Percentiles rank a stretch among this genome's conserved stretches.
phyloP scores from a whole-genome alignment of 352 stramenopile genomes.

The Pythium rhizo-oryzae region DNA sequence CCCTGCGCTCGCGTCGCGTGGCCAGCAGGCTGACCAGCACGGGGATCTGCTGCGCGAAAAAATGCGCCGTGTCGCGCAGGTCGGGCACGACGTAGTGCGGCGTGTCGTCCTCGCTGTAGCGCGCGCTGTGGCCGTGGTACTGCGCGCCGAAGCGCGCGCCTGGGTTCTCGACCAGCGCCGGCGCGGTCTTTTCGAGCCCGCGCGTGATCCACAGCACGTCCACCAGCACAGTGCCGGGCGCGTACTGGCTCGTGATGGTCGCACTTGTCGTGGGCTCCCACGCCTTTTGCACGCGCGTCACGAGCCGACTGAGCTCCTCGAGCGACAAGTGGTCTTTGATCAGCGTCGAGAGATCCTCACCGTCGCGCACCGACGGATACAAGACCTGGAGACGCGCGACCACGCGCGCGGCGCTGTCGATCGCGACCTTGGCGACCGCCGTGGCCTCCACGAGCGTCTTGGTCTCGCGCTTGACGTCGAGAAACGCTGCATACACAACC shows the following conservation, averaged over 20 bases:
- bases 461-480: conserved; percentile 36
- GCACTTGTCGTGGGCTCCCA: too few species aligned
- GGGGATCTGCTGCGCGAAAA: too few species aligned
- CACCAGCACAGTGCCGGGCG: too few species aligned
- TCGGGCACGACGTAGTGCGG: conserved; percentile 2
- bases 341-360: neutral
- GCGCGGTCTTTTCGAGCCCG: neutral
- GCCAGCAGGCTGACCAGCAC: too few species aligned
- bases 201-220: too few species aligned
- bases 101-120: conserved; percentile 15
- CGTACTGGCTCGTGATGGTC: too few species aligned
- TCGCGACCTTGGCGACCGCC: conserved; percentile 38
- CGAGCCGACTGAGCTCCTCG: too few species aligned
- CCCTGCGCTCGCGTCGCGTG: too few species aligned
- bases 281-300: too few species aligned
- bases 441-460: conserved; percentile 41
- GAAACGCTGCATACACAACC: conserved; percentile 27
- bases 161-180: neutral
- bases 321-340: too few species aligned
- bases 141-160: neutral
- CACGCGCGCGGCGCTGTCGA: conserved; percentile 25
- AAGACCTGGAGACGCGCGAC: conserved; percentile 30
- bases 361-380: conserved; percentile 18
- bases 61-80: too few species aligned
- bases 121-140: neutral